Evolutionary conservation across 257 asterid species (phyloP).

Genomic region (Petunia axillaris): DNA sequence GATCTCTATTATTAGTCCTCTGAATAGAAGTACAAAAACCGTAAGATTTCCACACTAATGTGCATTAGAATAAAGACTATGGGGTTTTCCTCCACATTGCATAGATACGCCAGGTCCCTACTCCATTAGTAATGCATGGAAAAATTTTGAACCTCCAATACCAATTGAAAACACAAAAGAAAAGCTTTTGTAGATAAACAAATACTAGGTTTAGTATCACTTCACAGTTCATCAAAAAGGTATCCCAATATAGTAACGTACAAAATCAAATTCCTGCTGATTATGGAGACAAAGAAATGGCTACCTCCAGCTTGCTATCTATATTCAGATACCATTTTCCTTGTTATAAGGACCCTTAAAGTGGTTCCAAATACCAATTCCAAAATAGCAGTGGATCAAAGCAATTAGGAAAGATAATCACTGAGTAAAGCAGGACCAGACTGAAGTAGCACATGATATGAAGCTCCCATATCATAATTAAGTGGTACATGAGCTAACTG

Average conservation of each 20-base stretch:
- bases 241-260: not conserved
- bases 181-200: not conserved
- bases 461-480: not conserved
- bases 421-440: not conserved
- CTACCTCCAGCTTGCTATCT: not conserved
- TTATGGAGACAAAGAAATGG: not conserved
- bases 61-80: not conserved
- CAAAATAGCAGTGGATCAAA: not conserved
- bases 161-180: not conserved
- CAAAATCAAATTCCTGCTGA: not conserved
- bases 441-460: not conserved
- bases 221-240: not conserved
- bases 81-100: not conserved
- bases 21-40: not conserved
- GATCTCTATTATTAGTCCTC: not conserved
- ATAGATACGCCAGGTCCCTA: not conserved
- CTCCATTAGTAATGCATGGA: not conserved
- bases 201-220: not conserved
- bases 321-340: not conserved
- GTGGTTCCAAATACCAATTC: not conserved
- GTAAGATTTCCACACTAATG: conserved; percentile 2
- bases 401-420: not conserved
- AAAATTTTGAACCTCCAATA: not conserved
- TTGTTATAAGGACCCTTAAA: not conserved
- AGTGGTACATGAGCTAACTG: not conserved